Base-by-base conservation (phyloP, 306 rosid genomes). In the Lithocarpus polystachyus region DNA sequence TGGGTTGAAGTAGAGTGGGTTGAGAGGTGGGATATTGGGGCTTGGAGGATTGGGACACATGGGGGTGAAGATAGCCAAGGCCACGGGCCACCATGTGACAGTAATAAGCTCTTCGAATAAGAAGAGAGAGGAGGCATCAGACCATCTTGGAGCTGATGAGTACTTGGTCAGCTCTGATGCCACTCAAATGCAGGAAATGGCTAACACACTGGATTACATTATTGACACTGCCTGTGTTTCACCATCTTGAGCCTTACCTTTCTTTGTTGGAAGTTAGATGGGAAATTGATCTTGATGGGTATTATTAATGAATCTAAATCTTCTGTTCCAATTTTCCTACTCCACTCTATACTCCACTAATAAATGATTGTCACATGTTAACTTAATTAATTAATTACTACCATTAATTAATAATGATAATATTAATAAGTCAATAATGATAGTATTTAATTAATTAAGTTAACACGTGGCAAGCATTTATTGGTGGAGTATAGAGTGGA, bases 31-130 rank as follows among this genome's bases (percentile, higher is more conserved):
- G 26, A 89, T 94, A 14, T 37, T 89, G 74, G 97, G 99, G 22
- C 89, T 94, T 2, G 97, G 98, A 52, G 98, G 97, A 20, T 93
- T 94, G 19, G 98, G 98, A 4, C 98, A 92, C 73, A 90, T 90
- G 91, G 97, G 98, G 33, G 94, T 94, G 86, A 90, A 73, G 79
- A 72, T 94, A 54, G 93, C 98, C 0, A 94, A 92, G 29, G 96
- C 98, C 7, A 33, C 92, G 40, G 98, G 94, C 0, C 99, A 92
- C 81, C 91, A 90, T 79, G 92, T 94, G 37, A 94, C 95, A 0
- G 93, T 94, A 73, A 89, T 94, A 78, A 94, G 97, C 75, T 94
- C 97, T 28, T 91, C 97, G 4, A 90, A 92, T n/a, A 92, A 81
- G 90, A 94, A 94, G 86, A 88, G 77, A 70, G 15, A 75, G 31